Conservation (phyloP, 495 filamentous ascomycete genomes). For the Neurospora tetraspora region DNA sequence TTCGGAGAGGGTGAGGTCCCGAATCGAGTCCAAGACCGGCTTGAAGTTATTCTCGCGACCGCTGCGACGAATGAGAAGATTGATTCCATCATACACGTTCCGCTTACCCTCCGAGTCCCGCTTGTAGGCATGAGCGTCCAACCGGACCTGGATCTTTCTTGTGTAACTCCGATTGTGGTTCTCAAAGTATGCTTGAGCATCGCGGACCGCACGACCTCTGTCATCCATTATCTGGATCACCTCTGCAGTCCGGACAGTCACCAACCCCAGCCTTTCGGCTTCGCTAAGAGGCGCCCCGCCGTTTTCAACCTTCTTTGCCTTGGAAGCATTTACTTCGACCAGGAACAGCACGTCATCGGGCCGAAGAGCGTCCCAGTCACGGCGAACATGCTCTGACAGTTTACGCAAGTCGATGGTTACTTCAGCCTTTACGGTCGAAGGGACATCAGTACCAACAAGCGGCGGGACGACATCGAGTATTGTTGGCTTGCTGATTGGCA, state of each 20-base stretch:
- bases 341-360: conserved; percentile 88
- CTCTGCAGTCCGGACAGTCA: conserved; percentile 70
- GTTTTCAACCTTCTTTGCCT: conserved; percentile 43
- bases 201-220: conserved; percentile 65
- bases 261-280: conserved; percentile 52
- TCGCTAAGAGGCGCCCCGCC: conserved; percentile 40
- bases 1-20: conserved; percentile 74
- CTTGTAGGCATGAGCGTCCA: conserved; percentile 74
- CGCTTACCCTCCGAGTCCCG: conserved; percentile 67
- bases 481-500: conserved; percentile 76
- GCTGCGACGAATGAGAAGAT: conserved; percentile 75
- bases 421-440: conserved; percentile 80
- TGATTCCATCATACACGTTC: conserved; percentile 77
- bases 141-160: conserved; percentile 65
- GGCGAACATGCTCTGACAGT: conserved; percentile 60
- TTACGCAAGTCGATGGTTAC: conserved; percentile 78
- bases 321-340: conserved; percentile 55
- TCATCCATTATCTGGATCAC: conserved; percentile 84
- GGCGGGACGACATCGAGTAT: conserved; percentile 81
- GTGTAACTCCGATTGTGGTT: conserved; percentile 36
- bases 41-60: conserved; percentile 97
- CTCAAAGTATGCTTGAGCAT: conserved; percentile 36
- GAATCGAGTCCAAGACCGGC: conserved; percentile 82
- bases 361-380: conserved; percentile 86
- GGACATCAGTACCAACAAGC: conserved; percentile 73